Conservation (phyloP, 1,284 basidiomycete genomes). For the Puccinia hordei region DNA sequence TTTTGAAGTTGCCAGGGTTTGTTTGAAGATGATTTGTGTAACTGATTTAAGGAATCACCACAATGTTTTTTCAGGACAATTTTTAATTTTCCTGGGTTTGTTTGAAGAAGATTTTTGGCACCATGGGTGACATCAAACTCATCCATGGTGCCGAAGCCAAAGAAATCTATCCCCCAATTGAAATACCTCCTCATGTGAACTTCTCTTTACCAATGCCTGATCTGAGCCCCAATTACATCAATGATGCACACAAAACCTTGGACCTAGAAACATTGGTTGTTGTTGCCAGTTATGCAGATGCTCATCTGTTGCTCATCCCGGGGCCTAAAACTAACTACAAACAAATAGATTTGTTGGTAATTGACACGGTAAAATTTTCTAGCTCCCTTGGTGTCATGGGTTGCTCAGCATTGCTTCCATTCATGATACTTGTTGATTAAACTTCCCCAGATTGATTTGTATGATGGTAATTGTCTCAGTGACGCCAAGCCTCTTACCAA, state of each 20-base stretch:
- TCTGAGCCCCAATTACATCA: slow-evolving; percentile 61
- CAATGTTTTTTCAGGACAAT: no score
- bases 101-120: slow-evolving; percentile 88
- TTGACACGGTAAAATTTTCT: slow-evolving; percentile 78
- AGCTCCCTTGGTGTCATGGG: no score
- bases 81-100: no score
- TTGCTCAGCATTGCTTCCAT: not conserved
- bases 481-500: slow-evolving; percentile 54
- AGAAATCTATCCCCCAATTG: slow-evolving; percentile 84
- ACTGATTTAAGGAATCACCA: no score
- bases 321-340: slow-evolving; percentile 69
- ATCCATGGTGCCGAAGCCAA: slow-evolving; percentile 90
- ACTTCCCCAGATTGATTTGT: slow-evolving; percentile 53
- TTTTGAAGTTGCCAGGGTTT: slow-evolving; percentile 81
- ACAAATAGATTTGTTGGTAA: slow-evolving; percentile 71
- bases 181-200: slow-evolving; percentile 92
- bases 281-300: slow-evolving; percentile 93
- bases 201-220: slow-evolving; percentile 92
- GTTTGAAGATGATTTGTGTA: slow-evolving; percentile 86
- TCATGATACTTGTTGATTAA: not conserved
- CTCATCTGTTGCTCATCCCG: slow-evolving; percentile 97
- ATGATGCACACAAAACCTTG: slow-evolving; percentile 32
- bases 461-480: slow-evolving; percentile 58
- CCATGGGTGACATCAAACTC: slow-evolving; percentile 89
- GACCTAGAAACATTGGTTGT: slow-evolving; percentile 96